phyloP scores from a whole-genome alignment of 768 basidiomycete species.

The Lentinula edodes region DNA sequence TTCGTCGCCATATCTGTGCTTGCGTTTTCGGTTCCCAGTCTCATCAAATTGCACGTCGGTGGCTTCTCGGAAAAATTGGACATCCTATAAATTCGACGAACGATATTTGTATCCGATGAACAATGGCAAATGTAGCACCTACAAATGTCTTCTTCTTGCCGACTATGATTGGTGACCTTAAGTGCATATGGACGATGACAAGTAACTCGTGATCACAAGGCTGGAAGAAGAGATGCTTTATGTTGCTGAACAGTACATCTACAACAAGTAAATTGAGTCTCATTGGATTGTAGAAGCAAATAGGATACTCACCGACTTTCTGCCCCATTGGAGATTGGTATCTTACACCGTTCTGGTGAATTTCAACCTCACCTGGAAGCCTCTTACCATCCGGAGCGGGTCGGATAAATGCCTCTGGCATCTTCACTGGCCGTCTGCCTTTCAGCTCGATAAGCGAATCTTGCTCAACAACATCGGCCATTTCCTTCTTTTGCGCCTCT shows the following conservation, averaged over 20 bases:
- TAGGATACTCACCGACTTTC: constrained; percentile 67
- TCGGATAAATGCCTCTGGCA: constrained; percentile 89
- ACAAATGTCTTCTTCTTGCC: constrained; percentile 98
- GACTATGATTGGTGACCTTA: constrained; percentile 95
- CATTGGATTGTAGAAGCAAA: background rate
- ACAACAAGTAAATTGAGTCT: constrained; percentile 2
- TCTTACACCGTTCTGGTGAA: constrained; percentile 94
- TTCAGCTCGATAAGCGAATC: constrained; percentile 85
- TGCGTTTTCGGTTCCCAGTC: constrained; percentile 97
- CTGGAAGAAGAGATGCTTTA: constrained; percentile 99
- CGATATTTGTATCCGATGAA: background rate
- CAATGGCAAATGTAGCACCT: constrained; percentile 19
- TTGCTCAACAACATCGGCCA: constrained; percentile 98
- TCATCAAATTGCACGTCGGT: constrained; percentile 98
- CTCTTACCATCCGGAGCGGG: constrained; percentile 95
- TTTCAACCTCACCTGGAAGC: constrained; percentile 94
- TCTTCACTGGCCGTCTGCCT: constrained; percentile 77
- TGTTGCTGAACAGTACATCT: constrained; percentile 95
- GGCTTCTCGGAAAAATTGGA: constrained; percentile 98
- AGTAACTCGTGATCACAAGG: constrained; percentile 95
- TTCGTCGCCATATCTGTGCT: constrained; percentile 95
- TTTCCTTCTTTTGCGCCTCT: constrained; percentile 95
- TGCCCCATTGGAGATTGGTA: constrained; percentile 87
- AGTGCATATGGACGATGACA: constrained; percentile 89
- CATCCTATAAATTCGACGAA: constrained; percentile 50